Base-by-base conservation (phyloP, 768 basidiomycete genomes). In the Lactarius psammicola region DNA sequence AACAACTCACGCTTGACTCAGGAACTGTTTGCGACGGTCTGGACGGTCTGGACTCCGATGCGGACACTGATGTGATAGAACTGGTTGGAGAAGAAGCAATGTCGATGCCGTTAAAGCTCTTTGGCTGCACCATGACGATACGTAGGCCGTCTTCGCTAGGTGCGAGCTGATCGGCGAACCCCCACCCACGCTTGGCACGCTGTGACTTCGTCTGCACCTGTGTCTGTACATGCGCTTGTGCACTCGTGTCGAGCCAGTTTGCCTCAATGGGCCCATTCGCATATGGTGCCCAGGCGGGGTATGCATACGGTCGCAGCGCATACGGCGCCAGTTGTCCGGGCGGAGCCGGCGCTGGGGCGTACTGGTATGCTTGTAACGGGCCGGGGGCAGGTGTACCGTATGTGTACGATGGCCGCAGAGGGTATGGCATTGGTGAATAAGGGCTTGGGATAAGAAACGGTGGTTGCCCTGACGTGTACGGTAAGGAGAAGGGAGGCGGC, bases 401-500 rank as follows among this genome's bases (percentile, higher is more conserved):
- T 4, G 68, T 42, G 23, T 62, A 69, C 23, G 62, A 67, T 46
- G 62, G 68, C 51, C 57, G 66, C 59, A 65, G 56, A 6, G 71
- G 53, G 49, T 74, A 74, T 6, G 72, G 63, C 55, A 73, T 72
- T 53, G 71, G 72, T 0, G 73, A 69, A 56, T 72, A 74, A 6
- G 71, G 72, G 7, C 70, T 62, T 8, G 73, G 34, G 55, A 63
- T 60, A 54, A 57, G 70, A 66, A 67, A 64, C 34, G 70, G 71
- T n/a, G 69, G 70, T 46, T 67, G 69, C 20, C 57, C 62, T 15
- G 64, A 56, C 26, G 69, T 70, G 8, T 71, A 73, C 17, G 76
- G 72, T 66, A 77, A 70, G n/a, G 72, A 60, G 66, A 75, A 78
- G 1, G 79, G 76, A 13, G 75, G 72, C 13, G 76, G 75, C 70